phyloP scores from a whole-genome alignment of 1,284 basidiomycete genomes.

The Mycena sp. region DNA sequence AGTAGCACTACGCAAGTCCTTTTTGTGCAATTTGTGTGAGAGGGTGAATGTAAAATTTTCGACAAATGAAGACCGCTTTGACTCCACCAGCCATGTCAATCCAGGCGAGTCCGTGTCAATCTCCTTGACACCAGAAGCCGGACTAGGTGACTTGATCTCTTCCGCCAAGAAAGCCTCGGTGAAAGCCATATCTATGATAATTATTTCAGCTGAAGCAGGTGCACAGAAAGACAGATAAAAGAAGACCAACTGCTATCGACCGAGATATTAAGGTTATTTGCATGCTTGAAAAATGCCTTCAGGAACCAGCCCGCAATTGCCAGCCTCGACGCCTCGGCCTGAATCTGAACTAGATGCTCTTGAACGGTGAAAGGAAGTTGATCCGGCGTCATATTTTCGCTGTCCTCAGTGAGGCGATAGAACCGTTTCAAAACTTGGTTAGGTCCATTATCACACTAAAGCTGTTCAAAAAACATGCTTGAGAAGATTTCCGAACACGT shows the following conservation, averaged over 20 bases:
- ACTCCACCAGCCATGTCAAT: constrained; percentile 9
- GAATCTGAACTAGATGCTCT: neutral
- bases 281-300: neutral
- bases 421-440: constrained; percentile 4
- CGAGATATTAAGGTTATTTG: neutral
- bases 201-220: too few relatives aligned
- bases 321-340: neutral
- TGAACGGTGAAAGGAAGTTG: constrained; percentile 1
- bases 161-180: neutral
- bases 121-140: neutral
- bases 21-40: neutral
- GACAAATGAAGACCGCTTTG: constrained; percentile 3
- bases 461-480: neutral
- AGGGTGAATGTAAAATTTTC: constrained; percentile 12
- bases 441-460: neutral
- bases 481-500: neutral
- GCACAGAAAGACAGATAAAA: too few relatives aligned
- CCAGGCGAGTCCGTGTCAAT: neutral
- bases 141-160: neutral
- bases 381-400: neutral
- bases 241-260: too few relatives aligned
- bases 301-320: neutral
- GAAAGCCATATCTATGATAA: constrained; percentile 2
- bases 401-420: constrained; percentile 5
- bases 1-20: constrained; percentile 2